Conservation (phyloP, 768 basidiomycete species). For the Cyclocybe aegerita region DNA sequence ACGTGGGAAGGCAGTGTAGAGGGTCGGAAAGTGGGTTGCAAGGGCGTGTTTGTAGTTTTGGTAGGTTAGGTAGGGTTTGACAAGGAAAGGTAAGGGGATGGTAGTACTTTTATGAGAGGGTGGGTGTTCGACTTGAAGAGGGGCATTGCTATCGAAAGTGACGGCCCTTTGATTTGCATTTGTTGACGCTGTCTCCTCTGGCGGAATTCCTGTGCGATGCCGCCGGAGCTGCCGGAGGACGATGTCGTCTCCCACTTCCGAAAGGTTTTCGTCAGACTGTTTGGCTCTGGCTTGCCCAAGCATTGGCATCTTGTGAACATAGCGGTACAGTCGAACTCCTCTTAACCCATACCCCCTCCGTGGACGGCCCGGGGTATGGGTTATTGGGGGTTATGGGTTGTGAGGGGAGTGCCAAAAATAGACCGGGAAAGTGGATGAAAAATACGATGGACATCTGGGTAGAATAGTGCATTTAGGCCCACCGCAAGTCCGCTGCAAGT, state of each 20-base stretch:
- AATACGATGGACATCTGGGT: too few relatives aligned
- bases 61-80: slow-evolving; percentile 13
- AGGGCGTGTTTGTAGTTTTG: slow-evolving; percentile 11
- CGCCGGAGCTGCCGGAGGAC: slow-evolving; percentile 13
- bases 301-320: slow-evolving; percentile 47
- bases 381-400: too few relatives aligned
- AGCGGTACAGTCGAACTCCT: too few relatives aligned
- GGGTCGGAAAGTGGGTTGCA: slow-evolving; percentile 64
- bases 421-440: too few relatives aligned
- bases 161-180: not conserved
- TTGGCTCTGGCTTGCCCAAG: slow-evolving; percentile 10
- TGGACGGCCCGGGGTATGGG: too few relatives aligned
- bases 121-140: slow-evolving; percentile 9
- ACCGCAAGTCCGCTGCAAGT: too few relatives aligned
- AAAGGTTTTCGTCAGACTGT: slow-evolving; percentile 12
- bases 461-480: too few relatives aligned
- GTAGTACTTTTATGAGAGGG: slow-evolving; percentile 13
- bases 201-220: slow-evolving; percentile 5
- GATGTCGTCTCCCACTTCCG: slow-evolving; percentile 7
- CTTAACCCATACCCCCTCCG: too few relatives aligned
- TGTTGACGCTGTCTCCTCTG: not conserved
- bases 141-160: slow-evolving; percentile 9
- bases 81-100: slow-evolving; percentile 13
- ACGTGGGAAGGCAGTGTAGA: slow-evolving; percentile 60
- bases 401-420: too few relatives aligned